phyloP scores from a whole-genome alignment of 164 flowering plant genomes.

The Stephania japonica region DNA sequence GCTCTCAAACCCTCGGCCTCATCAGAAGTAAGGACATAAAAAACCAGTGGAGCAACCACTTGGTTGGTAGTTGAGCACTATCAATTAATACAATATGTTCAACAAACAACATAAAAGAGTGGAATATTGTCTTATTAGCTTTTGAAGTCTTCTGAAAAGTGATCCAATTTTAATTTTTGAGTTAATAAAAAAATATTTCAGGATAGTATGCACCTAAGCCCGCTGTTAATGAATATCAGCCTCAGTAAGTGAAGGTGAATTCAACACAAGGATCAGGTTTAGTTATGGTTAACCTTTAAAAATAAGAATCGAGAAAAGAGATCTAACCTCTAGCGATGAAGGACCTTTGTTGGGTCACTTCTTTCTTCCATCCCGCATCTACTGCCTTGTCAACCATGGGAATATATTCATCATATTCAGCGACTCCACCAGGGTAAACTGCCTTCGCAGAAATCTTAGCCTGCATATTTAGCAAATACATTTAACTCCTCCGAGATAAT shows the following conservation, averaged over 20 bases:
- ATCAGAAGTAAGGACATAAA: too few species aligned
- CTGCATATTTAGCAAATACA: conserved; percentile 28
- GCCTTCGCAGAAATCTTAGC: conserved; percentile 54
- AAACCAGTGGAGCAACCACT: too few species aligned
- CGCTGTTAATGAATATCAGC: neutral
- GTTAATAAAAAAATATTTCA: too few species aligned
- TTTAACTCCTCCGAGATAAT: neutral
- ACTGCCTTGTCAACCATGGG: conserved; percentile 5
- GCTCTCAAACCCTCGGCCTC: too few species aligned
- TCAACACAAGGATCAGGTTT: neutral
- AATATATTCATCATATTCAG: conserved; percentile 88
- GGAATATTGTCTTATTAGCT: too few species aligned
- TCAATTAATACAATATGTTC: too few species aligned
- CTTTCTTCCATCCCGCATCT: conserved; percentile 56
- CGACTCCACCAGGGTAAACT: conserved; percentile 32
- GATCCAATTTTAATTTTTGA: too few species aligned
- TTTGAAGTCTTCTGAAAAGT: too few species aligned
- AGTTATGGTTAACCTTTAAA: neutral
- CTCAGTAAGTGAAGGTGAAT: neutral
- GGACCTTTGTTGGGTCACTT: conserved; percentile 37
- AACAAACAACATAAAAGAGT: too few species aligned
- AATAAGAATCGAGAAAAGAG: too few species aligned
- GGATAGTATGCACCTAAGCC: too few species aligned
- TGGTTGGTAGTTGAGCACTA: too few species aligned
- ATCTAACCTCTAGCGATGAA: conserved; percentile 49